phyloP scores from a whole-genome alignment of 148 eudicot species.

The Arctostaphylos glauca region DNA sequence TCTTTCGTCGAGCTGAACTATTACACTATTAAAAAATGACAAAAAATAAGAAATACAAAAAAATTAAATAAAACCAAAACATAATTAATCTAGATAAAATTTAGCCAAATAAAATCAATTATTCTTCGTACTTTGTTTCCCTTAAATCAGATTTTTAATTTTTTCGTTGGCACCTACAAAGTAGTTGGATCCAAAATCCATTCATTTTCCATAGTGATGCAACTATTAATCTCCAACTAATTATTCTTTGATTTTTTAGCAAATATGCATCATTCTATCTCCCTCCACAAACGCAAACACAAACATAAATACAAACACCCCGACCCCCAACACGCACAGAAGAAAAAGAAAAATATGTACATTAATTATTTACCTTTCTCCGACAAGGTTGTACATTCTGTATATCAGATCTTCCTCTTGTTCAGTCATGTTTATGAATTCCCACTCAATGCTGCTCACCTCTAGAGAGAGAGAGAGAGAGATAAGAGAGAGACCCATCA shows the following conservation, averaged over 20 bases:
- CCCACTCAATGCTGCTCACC: slow-evolving; percentile 40
- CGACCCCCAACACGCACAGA: too few relatives aligned
- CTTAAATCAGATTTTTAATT: background rate
- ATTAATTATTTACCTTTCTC: slow-evolving; percentile 34
- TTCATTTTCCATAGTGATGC: background rate
- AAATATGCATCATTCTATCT: too few relatives aligned
- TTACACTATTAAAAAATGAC: too few relatives aligned
- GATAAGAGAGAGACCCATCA: background rate
- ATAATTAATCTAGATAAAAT: too few relatives aligned
- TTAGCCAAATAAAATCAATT: too few relatives aligned
- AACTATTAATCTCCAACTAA: background rate
- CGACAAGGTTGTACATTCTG: slow-evolving; percentile 49
- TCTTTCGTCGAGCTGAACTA: too few relatives aligned
- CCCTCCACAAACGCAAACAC: too few relatives aligned
- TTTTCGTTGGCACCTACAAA: background rate
- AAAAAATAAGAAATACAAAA: too few relatives aligned
- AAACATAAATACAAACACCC: too few relatives aligned
- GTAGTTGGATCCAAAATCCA: background rate
- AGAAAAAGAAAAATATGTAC: too few relatives aligned
- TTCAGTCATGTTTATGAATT: slow-evolving; percentile 36
- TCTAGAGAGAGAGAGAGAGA: slow-evolving; percentile 16
- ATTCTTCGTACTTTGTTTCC: background rate
- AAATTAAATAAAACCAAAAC: too few relatives aligned
- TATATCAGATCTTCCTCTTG: slow-evolving; percentile 43
- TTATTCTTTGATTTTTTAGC: background rate